Evolutionary conservation across 495 filamentous ascomycete species (phyloP).

Genomic region (Amniculicola lignicola): DNA sequence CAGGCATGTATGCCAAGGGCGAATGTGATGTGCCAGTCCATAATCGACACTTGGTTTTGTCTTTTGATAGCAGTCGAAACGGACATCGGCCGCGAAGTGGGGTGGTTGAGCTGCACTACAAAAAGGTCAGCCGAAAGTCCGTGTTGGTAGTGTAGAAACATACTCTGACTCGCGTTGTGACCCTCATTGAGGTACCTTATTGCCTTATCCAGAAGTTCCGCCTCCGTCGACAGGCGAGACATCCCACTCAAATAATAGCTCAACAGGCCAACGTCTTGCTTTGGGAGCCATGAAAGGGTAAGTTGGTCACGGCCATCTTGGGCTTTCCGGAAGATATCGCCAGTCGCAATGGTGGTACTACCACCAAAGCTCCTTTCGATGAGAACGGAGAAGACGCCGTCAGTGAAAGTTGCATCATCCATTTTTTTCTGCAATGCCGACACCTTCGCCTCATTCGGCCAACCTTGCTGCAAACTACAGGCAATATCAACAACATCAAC

Average conservation of each 20-base stretch:
- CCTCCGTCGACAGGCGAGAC: conserved; percentile 59
- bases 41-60: conserved; percentile 49
- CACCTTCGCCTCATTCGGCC: conserved; percentile 65
- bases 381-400: conserved; percentile 72
- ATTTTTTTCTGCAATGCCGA: conserved; percentile 60
- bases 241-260: conserved; percentile 73
- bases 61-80: conserved; percentile 47
- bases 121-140: conserved; percentile 38
- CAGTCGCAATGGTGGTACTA: conserved; percentile 35
- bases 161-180: conserved; percentile 55
- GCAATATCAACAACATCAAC: conserved; percentile 77
- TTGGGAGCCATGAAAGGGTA: conserved; percentile 62
- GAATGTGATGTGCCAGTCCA: conserved; percentile 57
- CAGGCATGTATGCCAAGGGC: conserved; percentile 62
- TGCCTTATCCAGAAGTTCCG: no score
- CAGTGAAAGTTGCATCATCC: conserved; percentile 8
- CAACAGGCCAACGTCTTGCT: conserved; percentile 65
- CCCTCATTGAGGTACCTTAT: conserved; percentile 67
- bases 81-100: conserved; percentile 45
- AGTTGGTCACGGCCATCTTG: conserved; percentile 42
- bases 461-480: conserved; percentile 62
- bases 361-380: conserved; percentile 50
- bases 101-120: conserved; percentile 15
- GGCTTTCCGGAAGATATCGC: conserved; percentile 41
- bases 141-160: background rate